Percentiles rank a stretch among this genome's conserved stretches.
Evolutionary conservation across 768 basidiomycete species (phyloP).

Genomic region (Pilatotrama ljubarskyi): DNA sequence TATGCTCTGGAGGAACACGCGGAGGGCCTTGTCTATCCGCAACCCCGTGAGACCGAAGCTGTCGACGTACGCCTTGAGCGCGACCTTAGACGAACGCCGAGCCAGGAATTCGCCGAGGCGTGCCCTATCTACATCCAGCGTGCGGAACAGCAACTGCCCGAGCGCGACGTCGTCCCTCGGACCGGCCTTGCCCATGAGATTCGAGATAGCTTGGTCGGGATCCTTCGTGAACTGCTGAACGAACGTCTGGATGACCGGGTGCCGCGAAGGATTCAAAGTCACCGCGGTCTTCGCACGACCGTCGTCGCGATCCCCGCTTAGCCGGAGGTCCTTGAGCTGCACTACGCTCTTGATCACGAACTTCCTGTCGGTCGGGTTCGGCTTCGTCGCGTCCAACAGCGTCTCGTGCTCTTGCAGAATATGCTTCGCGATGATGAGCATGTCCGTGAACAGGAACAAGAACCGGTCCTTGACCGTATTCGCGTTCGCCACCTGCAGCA

Average conservation of each 20-base stretch:
- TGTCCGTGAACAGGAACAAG: slow-evolving; percentile 95
- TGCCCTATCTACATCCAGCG: slow-evolving; percentile 77
- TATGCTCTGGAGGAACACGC: slow-evolving; percentile 85
- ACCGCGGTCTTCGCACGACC: slow-evolving; percentile 45
- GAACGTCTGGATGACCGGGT: slow-evolving; percentile 70
- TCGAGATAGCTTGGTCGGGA: slow-evolving; percentile 75
- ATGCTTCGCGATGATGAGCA: slow-evolving; percentile 92
- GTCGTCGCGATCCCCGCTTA: slow-evolving; percentile 70
- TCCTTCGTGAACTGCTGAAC: slow-evolving; percentile 77
- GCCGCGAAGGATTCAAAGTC: slow-evolving; percentile 44
- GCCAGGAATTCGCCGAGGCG: slow-evolving; percentile 85
- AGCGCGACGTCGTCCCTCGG: slow-evolving; percentile 67
- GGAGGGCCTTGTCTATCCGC: slow-evolving; percentile 84
- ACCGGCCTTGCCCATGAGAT: slow-evolving; percentile 63
- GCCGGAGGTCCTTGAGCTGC: slow-evolving; percentile 66
- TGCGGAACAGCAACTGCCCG: slow-evolving; percentile 78
- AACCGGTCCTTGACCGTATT: slow-evolving; percentile 96
- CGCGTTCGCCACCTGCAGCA: slow-evolving; percentile 90
- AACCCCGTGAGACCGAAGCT: slow-evolving; percentile 83
- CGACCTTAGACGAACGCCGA: slow-evolving; percentile 66
- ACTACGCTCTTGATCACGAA: slow-evolving; percentile 92
- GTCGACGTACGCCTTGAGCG: slow-evolving; percentile 84
- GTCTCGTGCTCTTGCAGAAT: slow-evolving; percentile 68
- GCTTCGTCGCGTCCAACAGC: slow-evolving; percentile 57
- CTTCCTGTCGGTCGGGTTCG: slow-evolving; percentile 63